Base-by-base conservation (phyloP, 192 early-diverging fungal species). In the Backusella macrospora region DNA sequence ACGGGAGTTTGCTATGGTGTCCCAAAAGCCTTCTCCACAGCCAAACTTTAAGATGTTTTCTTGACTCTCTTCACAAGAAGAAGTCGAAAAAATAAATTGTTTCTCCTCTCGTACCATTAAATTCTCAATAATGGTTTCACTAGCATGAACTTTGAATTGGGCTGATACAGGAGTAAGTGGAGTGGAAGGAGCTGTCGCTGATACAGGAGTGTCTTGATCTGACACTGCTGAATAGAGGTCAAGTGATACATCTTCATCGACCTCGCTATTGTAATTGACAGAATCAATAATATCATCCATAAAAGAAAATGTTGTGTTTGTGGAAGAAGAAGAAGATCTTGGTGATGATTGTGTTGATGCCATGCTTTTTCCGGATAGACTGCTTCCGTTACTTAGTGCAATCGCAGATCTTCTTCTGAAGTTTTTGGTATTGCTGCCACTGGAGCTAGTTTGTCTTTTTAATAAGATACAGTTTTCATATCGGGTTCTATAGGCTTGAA, bases 1-100 rank as follows among this genome's bases (percentile, higher is more conserved):
- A 21, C 47, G 63, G 39, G 45, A 45, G 2, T 16, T 29, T 6
- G 75, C 75, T 66, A 76, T 71, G 5, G 69, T 72, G 42, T 72
- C 29, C 75, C 75, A 76, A 23, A 76, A 76, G 0, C 75, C 70
- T 39, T 76, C 75, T 8, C 75, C 75, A 29, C 75, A 76, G 8
- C 62, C 75, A 62, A 62, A 76, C 15, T 48, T 64, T 29, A 76
- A 70, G 1, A 23, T 9, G 14, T 62, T 34, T 12, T 26, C 37
- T 21, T 65, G 63, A 16, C 29, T 65, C 5, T 70, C 37, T 16
- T 49, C 52, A 59, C 52, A 59, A 23, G 52, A 23, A 12, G 52
- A 2, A 23, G 52, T 12, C 4, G 52, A 59, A 59, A 59, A 59
- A 5, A 59, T 59, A 23, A 59, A 59, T 23, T 59, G 52, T 12